phyloP scores from a whole-genome alignment of 2,329 filamentous ascomycete genomes.

The Penicillium fuscoglaucum region DNA sequence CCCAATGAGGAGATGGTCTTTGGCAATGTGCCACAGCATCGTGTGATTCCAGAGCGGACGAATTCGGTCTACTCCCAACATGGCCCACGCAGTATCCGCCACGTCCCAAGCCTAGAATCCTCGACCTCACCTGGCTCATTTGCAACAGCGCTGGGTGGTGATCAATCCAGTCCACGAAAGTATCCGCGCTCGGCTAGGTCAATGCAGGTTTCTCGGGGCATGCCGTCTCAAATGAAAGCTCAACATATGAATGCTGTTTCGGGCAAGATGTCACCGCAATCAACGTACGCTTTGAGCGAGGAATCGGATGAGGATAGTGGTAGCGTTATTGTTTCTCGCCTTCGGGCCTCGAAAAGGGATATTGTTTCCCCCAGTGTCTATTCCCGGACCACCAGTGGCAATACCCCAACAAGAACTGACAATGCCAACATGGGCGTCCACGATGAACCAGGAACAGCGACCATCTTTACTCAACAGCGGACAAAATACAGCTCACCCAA shows the following conservation, averaged over 20 bases:
- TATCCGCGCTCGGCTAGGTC: conserved; percentile 6
- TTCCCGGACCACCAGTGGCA: conserved; percentile 43
- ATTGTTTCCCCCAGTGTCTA: conserved; percentile 45
- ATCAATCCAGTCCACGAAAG: conserved; percentile 25
- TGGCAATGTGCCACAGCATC: conserved; percentile 35
- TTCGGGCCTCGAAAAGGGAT: conserved; percentile 6
- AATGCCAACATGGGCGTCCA: conserved; percentile 7
- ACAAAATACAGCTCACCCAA: conserved; percentile 35
- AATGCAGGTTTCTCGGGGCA: conserved; percentile 5
- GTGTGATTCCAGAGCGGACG: conserved; percentile 31
- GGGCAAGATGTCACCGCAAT: not conserved
- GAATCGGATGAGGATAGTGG: conserved; percentile 22
- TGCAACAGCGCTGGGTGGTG: conserved; percentile 28
- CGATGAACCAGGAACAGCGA: conserved; percentile 39
- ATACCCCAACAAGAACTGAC: conserved; percentile 24
- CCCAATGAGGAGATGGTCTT: conserved; percentile 28
- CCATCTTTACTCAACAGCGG: conserved; percentile 37
- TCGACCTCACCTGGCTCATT: conserved; percentile 34
- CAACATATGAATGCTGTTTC: not conserved
- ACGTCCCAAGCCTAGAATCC: conserved; percentile 34
- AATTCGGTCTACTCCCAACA: conserved; percentile 28
- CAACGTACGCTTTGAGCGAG: conserved; percentile 5
- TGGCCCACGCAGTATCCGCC: conserved; percentile 33
- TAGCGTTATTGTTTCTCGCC: conserved; percentile 21
- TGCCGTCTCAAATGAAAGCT: not conserved